These are phyloP conservation scores for Eucommia ulmoides DNA, from an alignment of 257 asterid species.

Conservation along the genomic window DNA sequence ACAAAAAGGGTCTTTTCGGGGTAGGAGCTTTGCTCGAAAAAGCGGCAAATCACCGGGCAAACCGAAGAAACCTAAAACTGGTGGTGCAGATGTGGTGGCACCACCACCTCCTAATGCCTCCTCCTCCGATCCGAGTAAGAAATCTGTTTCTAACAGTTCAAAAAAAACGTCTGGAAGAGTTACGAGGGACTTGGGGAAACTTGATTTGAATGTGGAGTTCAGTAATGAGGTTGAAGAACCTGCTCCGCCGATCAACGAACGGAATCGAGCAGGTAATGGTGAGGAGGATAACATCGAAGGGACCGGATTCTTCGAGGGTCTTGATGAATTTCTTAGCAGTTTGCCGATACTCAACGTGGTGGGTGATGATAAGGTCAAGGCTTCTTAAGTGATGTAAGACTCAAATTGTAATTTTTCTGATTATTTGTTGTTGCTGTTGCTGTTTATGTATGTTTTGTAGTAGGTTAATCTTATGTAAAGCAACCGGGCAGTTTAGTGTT, in stretches of 20 bases:
- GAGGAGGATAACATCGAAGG: slow-evolving; percentile 85
- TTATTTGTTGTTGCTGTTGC: slow-evolving; percentile 28
- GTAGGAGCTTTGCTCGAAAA: not conserved
- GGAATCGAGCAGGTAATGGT: slow-evolving; percentile 47
- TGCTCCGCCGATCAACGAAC: slow-evolving; percentile 40
- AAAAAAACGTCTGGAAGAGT: slow-evolving; percentile 68
- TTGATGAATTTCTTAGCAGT: slow-evolving; percentile 85
- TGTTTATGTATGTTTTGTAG: slow-evolving; percentile 19
- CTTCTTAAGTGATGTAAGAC: slow-evolving; percentile 35
- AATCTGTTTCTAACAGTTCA: slow-evolving; percentile 23
- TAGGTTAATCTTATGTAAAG: not conserved
- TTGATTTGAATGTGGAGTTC: slow-evolving; percentile 86
- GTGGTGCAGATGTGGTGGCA: slow-evolving; percentile 21
- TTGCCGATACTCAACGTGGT: slow-evolving; percentile 79
- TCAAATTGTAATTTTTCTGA: no score
- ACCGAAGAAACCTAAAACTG: slow-evolving; percentile 6
- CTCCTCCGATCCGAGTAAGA: slow-evolving; percentile 35
- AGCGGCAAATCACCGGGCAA: not conserved
- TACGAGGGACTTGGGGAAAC: slow-evolving; percentile 59
- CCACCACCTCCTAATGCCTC: slow-evolving; percentile 26
- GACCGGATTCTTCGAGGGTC: slow-evolving; percentile 86
- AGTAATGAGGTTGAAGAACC: slow-evolving; percentile 86
- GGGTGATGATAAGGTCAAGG: slow-evolving; percentile 82
- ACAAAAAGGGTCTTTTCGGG: slow-evolving; percentile 10
- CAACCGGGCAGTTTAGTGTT: no score